These are phyloP conservation scores for Fusarium sulawesiense DNA, from an alignment of 2,329 filamentous ascomycete species.

Conservation along the genomic window DNA sequence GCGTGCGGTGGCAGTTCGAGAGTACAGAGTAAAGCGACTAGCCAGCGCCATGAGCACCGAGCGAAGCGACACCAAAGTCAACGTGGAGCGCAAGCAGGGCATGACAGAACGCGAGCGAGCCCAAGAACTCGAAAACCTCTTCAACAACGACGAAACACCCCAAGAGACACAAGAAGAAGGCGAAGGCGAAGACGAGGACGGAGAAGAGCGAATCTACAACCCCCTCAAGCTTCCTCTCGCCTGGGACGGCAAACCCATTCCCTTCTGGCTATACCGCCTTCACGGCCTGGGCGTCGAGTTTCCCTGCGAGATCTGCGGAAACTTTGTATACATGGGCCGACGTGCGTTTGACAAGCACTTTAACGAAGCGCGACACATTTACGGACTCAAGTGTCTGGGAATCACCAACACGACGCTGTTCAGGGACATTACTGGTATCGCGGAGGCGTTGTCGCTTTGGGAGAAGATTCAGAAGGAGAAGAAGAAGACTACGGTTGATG, in stretches of 20 bases:
- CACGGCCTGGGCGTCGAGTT: constrained; percentile 96
- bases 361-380: constrained; percentile 91
- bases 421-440: constrained; percentile 91
- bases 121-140: constrained; percentile 90
- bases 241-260: constrained; percentile 99
- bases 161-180: constrained; percentile 61
- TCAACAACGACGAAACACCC: constrained; percentile 57
- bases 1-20: constrained; percentile 87
- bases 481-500: constrained; percentile 78
- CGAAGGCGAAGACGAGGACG: constrained; percentile 78
- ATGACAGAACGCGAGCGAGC: constrained; percentile 98
- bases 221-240: constrained; percentile 94
- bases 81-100: constrained; percentile 94
- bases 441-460: constrained; percentile 89
- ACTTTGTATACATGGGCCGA: constrained; percentile 98
- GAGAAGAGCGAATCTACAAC: constrained; percentile 93
- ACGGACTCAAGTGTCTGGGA: constrained; percentile 92
- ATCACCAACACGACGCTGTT: constrained; percentile 93
- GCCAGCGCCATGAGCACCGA: constrained; percentile 86
- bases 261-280: constrained; percentile 98
- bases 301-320: constrained; percentile 95
- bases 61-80: constrained; percentile 88
- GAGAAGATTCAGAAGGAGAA: constrained; percentile 91
- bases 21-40: constrained; percentile 84
- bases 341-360: constrained; percentile 99